phyloP scores from a whole-genome alignment of 257 asterid genomes.

The Jacaranda mimosifolia region DNA sequence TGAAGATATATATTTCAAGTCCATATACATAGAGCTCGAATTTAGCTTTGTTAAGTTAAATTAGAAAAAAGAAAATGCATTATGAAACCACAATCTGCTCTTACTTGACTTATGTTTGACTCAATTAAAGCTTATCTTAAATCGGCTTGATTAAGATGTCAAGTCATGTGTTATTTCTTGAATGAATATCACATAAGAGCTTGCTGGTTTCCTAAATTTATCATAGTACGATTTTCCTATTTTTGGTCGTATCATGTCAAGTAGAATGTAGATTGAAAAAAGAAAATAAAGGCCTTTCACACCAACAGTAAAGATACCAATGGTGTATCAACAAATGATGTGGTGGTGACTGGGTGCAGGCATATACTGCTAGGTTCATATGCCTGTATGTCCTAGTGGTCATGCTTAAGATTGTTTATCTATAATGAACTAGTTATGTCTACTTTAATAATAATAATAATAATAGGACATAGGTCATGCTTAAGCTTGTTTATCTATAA shows the following conservation, averaged over 20 bases:
- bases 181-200: background rate
- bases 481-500: no score
- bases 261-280: background rate
- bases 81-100: background rate
- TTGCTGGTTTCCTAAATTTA: constrained; percentile 22
- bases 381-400: no score
- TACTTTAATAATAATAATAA: no score
- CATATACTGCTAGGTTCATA: no score
- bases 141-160: background rate
- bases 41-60: constrained; percentile 1
- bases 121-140: background rate
- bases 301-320: no score
- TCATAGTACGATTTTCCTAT: background rate
- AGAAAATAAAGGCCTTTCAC: background rate
- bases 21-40: background rate
- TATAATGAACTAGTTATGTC: no score
- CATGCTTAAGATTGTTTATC: no score
- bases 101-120: background rate
- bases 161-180: background rate
- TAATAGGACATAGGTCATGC: no score
- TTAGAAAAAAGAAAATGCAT: background rate
- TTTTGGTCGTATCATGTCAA: background rate
- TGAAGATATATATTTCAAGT: background rate
- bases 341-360: no score
- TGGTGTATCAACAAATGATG: no score